A percentile compares a stretch with the other conserved stretches of the same genome.
These are phyloP conservation scores for Thuja plicata DNA, from an alignment of 83 land plant genomes.

Conservation along the genomic window DNA sequence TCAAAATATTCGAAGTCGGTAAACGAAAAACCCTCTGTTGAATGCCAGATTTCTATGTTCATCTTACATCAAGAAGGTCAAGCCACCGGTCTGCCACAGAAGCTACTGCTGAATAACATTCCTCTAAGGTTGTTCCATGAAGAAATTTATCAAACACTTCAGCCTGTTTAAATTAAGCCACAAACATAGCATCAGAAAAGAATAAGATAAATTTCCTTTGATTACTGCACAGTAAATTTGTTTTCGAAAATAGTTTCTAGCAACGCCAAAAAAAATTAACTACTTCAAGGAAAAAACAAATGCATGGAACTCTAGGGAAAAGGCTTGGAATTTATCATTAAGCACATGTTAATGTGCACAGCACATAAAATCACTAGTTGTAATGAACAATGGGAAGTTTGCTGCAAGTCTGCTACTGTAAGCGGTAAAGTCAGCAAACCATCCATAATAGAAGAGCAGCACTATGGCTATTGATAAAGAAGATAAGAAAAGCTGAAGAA, in stretches of 20 bases:
- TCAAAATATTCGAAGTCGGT: neutral
- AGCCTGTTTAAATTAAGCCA: slow-evolving; percentile 52
- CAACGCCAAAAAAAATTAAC: neutral
- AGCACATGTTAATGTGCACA: neutral
- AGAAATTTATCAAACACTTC: slow-evolving; percentile 98
- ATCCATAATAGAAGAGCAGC: neutral
- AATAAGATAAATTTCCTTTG: neutral
- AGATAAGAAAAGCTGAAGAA: neutral
- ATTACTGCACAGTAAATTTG: neutral
- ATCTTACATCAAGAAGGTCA: slow-evolving; percentile 93
- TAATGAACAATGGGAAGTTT: neutral
- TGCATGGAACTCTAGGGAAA: neutral
- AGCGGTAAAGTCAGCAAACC: neutral
- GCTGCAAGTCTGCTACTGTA: neutral
- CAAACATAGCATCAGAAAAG: slow-evolving; percentile 5
- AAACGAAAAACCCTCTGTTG: neutral
- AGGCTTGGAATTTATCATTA: neutral
- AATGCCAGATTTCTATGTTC: neutral
- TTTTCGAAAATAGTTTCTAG: neutral
- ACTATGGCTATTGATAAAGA: neutral
- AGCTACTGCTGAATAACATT: slow-evolving; percentile 95
- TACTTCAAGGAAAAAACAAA: neutral
- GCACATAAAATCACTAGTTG: neutral
- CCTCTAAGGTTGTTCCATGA: slow-evolving; percentile 85
- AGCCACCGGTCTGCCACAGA: slow-evolving; percentile 97